A percentile compares a stretch with the other conserved stretches of the same genome.
These are phyloP conservation scores for Chytridium lagenaria DNA, from an alignment of 371 early-diverging fungal genomes.

Conservation along the genomic window DNA sequence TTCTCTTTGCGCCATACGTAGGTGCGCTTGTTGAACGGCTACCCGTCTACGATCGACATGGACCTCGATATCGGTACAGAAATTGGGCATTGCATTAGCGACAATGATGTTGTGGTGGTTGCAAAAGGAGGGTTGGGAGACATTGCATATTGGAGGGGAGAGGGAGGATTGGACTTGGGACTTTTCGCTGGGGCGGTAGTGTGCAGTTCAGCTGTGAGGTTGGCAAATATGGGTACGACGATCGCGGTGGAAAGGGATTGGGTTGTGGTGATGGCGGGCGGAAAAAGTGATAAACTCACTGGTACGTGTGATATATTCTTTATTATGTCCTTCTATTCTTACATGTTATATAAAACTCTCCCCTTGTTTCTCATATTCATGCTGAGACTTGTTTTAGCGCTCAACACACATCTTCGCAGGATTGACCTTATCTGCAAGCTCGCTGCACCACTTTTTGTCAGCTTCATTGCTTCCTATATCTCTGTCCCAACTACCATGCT, in stretches of 20 bases:
- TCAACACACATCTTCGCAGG: constrained; percentile 50
- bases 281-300: constrained; percentile 40
- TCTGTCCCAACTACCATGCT: constrained; percentile 36
- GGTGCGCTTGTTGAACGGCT: constrained; percentile 27
- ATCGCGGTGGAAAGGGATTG: constrained; percentile 60
- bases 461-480: constrained; percentile 25
- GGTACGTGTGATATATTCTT: constrained; percentile 27
- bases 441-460: constrained; percentile 50
- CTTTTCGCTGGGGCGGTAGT: constrained; percentile 38
- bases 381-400: constrained; percentile 18
- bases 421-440: constrained; percentile 61
- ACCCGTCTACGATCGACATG: not conserved
- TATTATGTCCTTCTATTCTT: no score
- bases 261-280: constrained; percentile 51
- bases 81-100: not conserved
- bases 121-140: no score
- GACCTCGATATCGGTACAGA: not conserved
- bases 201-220: constrained; percentile 44
- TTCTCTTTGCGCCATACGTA: constrained; percentile 31
- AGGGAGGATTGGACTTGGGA: not conserved
- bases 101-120: not conserved
- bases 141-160: not conserved
- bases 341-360: no score
- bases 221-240: constrained; percentile 51
- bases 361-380: not conserved